Conservation (phyloP, 2,329 filamentous ascomycete species). For the Botryotinia globosa region DNA sequence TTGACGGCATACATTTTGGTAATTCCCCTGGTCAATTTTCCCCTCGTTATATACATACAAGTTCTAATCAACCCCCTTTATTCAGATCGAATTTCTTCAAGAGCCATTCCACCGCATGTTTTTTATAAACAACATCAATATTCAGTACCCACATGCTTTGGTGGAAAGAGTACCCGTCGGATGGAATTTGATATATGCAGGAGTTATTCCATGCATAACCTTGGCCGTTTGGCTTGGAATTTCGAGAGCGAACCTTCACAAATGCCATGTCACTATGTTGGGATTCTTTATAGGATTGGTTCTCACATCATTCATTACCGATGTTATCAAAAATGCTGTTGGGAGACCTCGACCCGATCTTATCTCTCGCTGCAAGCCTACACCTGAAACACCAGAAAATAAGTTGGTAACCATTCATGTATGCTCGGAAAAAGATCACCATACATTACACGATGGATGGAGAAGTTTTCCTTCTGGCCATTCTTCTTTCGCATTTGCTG, state of each 20-base stretch:
- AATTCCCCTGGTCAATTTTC: constrained; percentile 28
- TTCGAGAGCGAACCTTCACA: constrained; percentile 64
- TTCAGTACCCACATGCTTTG: constrained; percentile 83
- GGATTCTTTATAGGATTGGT: constrained; percentile 75
- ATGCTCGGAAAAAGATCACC: constrained; percentile 68
- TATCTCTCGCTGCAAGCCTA: constrained; percentile 80
- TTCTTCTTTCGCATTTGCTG: constrained; percentile 74
- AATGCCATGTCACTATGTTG: constrained; percentile 81
- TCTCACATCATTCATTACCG: constrained; percentile 79
- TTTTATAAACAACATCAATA: constrained; percentile 76
- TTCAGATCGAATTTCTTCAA: constrained; percentile 63
- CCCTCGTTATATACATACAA: background rate
- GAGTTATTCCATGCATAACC: constrained; percentile 65
- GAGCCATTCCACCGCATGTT: constrained; percentile 96
- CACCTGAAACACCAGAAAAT: constrained; percentile 45
- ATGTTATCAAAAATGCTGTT: constrained; percentile 79
- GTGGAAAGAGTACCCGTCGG: constrained; percentile 78
- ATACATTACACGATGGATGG: constrained; percentile 77
- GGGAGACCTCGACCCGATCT: constrained; percentile 77
- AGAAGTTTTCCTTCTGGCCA: constrained; percentile 81
- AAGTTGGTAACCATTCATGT: constrained; percentile 62
- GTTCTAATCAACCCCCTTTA: background rate
- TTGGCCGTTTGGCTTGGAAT: constrained; percentile 65
- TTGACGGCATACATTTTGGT: constrained; percentile 64
- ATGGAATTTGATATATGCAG: constrained; percentile 64